Evolutionary conservation across 116 monocot species (phyloP), one percentile per base, ranked within the genome.

Genomic region (Cymodocea nodosa): DNA sequence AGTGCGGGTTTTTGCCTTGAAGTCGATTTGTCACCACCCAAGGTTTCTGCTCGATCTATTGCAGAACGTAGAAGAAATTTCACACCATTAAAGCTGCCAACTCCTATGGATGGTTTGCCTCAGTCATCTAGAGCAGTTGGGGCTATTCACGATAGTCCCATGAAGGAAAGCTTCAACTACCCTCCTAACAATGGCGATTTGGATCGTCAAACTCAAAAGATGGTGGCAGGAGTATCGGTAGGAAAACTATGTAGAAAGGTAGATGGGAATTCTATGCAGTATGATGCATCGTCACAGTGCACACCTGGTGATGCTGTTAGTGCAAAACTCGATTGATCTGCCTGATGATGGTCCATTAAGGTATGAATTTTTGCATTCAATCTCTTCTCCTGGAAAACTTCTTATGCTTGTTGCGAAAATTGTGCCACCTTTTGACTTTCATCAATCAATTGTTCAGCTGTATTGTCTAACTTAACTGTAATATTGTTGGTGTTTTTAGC

Each of bases 31-130:
- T 89, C 80, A 25, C 83, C 81, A 67, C 74, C 76, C 15, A 93
- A 82, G 74, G 74, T 53, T 7, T 72, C 70, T 62, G 36, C 64
- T 53, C 59, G 54, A 4, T 94, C 89, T 17, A 80, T 94, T 80
- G 86, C 93, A 64, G 93, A 89, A 64, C 82, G 93, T 67, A 80
- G 93, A 73, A 85, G 84, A 57, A 75, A 78, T 9, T 84, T 93
- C 70, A 83, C 82, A 25, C 74, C 69, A 12, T 35, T 94, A 22
- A 80, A 86, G 68, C 70, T 93, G 75, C 74, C 85, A 37, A 34
- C 74, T 20, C 12, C 82, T 23, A 58, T 65, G 5, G 77, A 83
- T 51, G 77, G 77, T 64, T 25, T 57, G 2, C 66, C 72, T 52
- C 5, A 62, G 64, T 61, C 72, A 53, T 60, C 69, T 15, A 55